phyloP scores from a whole-genome alignment of 1,284 basidiomycete species.

The Boletus nobilissimus region DNA sequence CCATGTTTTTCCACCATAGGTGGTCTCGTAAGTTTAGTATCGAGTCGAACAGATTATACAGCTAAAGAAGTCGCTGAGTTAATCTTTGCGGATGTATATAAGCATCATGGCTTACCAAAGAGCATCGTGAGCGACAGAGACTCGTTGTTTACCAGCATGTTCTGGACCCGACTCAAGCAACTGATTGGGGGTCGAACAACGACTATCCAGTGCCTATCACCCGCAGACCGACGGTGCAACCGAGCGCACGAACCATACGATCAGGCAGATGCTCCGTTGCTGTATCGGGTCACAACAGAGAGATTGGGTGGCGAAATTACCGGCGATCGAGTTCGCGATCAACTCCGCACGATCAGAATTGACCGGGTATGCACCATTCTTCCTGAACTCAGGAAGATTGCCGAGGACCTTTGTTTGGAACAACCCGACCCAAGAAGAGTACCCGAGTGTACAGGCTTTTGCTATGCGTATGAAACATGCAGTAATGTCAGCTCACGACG shows the following conservation, averaged over 20 bases:
- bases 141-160: neutral
- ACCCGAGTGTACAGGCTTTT: slow-evolving; percentile 40
- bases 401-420: slow-evolving; percentile 48
- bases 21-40: neutral
- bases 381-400: slow-evolving; percentile 48
- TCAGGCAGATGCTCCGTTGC: neutral
- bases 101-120: neutral
- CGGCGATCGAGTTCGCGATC: slow-evolving; percentile 34
- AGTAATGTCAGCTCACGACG: slow-evolving; percentile 42
- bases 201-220: neutral
- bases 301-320: neutral
- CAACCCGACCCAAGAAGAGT: neutral
- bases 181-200: neutral
- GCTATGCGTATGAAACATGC: slow-evolving; percentile 40
- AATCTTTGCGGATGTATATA: neutral
- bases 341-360: neutral
- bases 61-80: too few species aligned
- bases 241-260: accelerated
- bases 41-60: too few species aligned
- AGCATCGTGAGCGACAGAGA: neutral
- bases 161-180: neutral
- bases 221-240: neutral
- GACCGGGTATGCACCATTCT: slow-evolving; percentile 51
- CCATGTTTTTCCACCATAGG: neutral
- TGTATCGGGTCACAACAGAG: slow-evolving; percentile 22